A percentile compares a stretch with the other conserved stretches of the same genome.
phyloP scores from a whole-genome alignment of 2,329 filamentous ascomycete genomes.

The Calonectria ilicicola region DNA sequence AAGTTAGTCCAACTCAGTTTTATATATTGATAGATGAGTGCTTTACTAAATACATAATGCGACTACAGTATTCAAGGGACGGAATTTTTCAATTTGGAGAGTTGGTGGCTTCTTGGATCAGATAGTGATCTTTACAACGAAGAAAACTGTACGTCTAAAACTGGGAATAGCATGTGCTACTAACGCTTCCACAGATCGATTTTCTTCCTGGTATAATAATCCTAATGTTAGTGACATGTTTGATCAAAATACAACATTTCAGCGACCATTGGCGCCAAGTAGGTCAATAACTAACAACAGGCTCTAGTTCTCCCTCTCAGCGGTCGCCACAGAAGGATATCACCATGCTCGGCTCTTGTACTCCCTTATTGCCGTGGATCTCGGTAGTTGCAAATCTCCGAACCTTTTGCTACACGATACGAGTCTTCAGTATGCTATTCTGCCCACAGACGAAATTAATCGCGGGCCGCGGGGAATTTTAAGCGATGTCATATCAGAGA shows the following conservation, averaged over 20 bases:
- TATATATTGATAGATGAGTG: neutral
- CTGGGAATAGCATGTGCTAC: neutral
- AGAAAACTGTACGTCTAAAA: neutral
- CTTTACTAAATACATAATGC: neutral
- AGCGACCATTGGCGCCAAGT: neutral
- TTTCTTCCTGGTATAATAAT: neutral
- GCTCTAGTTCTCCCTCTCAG: neutral
- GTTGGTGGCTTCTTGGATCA: neutral
- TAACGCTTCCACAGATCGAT: neutral
- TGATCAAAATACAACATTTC: neutral
- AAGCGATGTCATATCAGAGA: neutral
- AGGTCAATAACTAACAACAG: neutral
- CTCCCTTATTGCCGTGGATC: neutral
- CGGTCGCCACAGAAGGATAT: neutral
- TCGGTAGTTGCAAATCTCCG: neutral
- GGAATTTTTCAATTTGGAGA: neutral
- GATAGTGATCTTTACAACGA: neutral
- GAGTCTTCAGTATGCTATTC: neutral
- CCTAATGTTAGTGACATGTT: neutral
- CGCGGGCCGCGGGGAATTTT: neutral
- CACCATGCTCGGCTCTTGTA: neutral
- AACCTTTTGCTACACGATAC: neutral
- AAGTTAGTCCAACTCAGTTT: neutral
- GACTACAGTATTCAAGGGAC: constrained; percentile 14
- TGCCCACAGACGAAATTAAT: neutral